phyloP scores from a whole-genome alignment of 768 basidiomycete species.

The Hortiboletus campestris region DNA sequence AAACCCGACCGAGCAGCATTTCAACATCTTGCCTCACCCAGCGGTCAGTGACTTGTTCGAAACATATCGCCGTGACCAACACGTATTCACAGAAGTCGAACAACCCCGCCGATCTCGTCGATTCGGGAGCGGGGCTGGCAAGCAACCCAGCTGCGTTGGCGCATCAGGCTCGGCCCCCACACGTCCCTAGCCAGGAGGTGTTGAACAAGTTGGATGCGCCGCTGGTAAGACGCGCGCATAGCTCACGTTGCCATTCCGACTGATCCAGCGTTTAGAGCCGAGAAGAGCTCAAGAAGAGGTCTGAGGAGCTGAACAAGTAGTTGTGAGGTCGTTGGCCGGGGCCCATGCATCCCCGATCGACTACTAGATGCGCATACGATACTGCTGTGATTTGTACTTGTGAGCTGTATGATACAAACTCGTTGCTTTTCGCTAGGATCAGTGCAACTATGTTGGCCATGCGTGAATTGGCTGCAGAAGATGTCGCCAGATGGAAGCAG shows the following conservation, averaged over 20 bases:
- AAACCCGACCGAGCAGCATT: constrained; percentile 37
- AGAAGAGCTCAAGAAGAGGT: constrained; percentile 47
- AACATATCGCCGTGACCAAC: not conserved
- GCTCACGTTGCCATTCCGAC: not conserved
- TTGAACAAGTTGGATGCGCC: constrained; percentile 47
- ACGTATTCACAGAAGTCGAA: constrained; percentile 48
- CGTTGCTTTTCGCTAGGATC: no score
- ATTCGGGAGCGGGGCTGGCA: constrained; percentile 37
- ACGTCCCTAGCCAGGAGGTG: constrained; percentile 46
- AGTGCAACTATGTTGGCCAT: no score
- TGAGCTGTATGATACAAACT: no score
- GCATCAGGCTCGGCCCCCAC: constrained; percentile 51
- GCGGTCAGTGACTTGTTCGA: constrained; percentile 40
- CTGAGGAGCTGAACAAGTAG: constrained; percentile 47
- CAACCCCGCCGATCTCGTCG: constrained; percentile 51
- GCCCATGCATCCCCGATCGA: no score
- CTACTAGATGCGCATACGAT: not conserved
- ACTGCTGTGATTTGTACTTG: not conserved
- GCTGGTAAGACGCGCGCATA: constrained; percentile 34
- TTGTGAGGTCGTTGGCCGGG: not conserved
- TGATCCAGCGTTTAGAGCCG: constrained; percentile 37
- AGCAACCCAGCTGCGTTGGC: constrained; percentile 41
- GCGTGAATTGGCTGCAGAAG: no score
- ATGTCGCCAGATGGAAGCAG: no score
- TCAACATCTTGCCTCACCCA: constrained; percentile 59